These are phyloP conservation scores for Saccharomyces jurei DNA, from an alignment of 805 yeast genomes.

Conservation along the genomic window DNA sequence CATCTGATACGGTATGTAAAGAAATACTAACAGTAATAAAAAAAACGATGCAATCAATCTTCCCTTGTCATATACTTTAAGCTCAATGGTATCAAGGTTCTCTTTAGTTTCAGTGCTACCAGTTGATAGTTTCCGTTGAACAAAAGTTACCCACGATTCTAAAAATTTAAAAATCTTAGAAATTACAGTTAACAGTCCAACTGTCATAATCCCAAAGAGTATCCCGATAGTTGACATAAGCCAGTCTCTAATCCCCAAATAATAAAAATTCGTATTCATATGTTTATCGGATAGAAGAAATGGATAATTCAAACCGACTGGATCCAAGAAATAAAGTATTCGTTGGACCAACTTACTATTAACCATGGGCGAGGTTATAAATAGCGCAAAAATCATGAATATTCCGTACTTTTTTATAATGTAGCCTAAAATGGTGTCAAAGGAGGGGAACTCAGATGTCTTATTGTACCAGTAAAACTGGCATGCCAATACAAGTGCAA, in stretches of 20 bases:
- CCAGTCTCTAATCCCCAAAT: slow-evolving; percentile 56
- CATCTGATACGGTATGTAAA: slow-evolving; percentile 75
- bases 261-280: slow-evolving; percentile 47
- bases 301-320: slow-evolving; percentile 42
- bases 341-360: slow-evolving; percentile 29
- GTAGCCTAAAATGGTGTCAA: slow-evolving; percentile 38
- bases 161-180: slow-evolving; percentile 1
- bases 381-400: slow-evolving; percentile 19
- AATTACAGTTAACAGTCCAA: slow-evolving; percentile 13
- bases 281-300: slow-evolving; percentile 33
- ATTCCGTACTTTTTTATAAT: slow-evolving; percentile 28
- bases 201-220: slow-evolving; percentile 33
- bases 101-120: not conserved
- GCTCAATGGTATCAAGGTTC: not conserved
- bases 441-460: slow-evolving; percentile 35
- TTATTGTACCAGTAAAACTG: slow-evolving; percentile 45
- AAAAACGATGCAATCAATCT: slow-evolving; percentile 31
- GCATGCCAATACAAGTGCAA: slow-evolving; percentile 41
- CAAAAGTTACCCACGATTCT: slow-evolving; percentile 1
- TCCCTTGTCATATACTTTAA: slow-evolving; percentile 14
- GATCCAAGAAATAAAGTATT: slow-evolving; percentile 42
- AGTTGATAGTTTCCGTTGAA: not conserved
- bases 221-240: slow-evolving; percentile 53
- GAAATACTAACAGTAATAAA: slow-evolving; percentile 40
- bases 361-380: slow-evolving; percentile 35